Percentiles rank a stretch among this genome's conserved stretches.
Conservation (phyloP, 73 alveolate genomes). For the Paramecium sexaurelia region DNA sequence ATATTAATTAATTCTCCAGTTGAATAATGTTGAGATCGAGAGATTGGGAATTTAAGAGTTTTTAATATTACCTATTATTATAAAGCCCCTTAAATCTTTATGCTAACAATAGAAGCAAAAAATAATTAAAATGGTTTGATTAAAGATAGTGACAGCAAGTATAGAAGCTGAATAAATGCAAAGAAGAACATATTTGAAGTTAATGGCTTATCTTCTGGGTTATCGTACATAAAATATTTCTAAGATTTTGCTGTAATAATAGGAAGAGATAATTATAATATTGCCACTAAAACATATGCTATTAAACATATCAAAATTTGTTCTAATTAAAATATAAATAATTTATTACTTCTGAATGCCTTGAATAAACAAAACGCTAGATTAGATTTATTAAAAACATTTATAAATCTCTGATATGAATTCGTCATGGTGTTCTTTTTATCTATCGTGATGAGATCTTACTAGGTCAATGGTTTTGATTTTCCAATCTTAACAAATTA, state of each 20-base stretch:
- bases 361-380: neutral
- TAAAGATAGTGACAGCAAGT: neutral
- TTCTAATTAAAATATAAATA: neutral
- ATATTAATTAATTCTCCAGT: conserved; percentile 6
- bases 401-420: neutral
- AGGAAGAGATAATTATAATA: neutral
- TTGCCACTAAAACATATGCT: neutral
- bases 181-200: neutral
- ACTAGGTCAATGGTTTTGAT: neutral
- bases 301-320: neutral
- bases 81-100: neutral
- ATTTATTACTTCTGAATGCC: neutral
- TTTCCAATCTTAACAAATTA: neutral
- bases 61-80: neutral
- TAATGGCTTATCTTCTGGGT: neutral
- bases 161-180: neutral
- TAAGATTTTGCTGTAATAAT: neutral
- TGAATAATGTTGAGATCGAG: neutral
- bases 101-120: neutral
- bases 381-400: neutral
- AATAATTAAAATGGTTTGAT: neutral
- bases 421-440: neutral
- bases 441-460: neutral
- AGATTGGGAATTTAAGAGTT: neutral
- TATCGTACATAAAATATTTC: neutral